Percentiles rank a stretch among this genome's conserved stretches.
Evolutionary conservation across 1,139 yeast genomes (phyloP).

Genomic region (Candida anutae): DNA sequence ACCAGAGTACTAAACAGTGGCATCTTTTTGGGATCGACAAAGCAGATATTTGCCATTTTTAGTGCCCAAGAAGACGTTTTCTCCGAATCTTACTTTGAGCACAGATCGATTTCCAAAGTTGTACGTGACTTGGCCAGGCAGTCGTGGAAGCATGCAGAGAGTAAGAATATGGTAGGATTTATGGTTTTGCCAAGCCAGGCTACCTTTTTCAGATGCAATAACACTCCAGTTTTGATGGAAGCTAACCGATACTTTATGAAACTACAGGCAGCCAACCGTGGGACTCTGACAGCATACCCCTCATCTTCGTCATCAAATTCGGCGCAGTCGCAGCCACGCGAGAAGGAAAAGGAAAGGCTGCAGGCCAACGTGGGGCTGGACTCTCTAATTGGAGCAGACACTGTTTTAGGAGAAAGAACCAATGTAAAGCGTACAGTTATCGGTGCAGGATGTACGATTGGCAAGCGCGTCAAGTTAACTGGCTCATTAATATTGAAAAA

Average conservation of each 20-base stretch:
- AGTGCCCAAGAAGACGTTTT: slow-evolving; percentile 24
- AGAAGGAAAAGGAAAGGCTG: slow-evolving; percentile 31
- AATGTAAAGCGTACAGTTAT: slow-evolving; percentile 77
- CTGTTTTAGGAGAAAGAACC: slow-evolving; percentile 65
- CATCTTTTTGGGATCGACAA: slow-evolving; percentile 63
- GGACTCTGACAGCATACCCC: too few relatives aligned
- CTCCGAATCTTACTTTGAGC: slow-evolving; percentile 29
- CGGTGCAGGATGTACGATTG: slow-evolving; percentile 70
- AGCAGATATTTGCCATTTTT: slow-evolving; percentile 36
- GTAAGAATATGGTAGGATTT: slow-evolving; percentile 57
- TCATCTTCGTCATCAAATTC: too few relatives aligned
- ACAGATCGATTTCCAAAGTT: slow-evolving; percentile 56
- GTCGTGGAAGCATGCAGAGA: slow-evolving; percentile 73
- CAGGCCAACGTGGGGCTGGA: slow-evolving; percentile 84
- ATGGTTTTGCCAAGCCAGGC: slow-evolving; percentile 58
- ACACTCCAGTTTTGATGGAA: slow-evolving; percentile 77
- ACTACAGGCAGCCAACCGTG: slow-evolving; percentile 28
- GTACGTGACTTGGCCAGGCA: slow-evolving; percentile 84
- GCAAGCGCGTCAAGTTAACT: slow-evolving; percentile 78
- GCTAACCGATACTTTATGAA: slow-evolving; percentile 79
- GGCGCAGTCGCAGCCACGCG: slow-evolving; percentile 14
- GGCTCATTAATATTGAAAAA: slow-evolving; percentile 76
- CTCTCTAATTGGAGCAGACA: slow-evolving; percentile 58
- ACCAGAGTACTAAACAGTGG: slow-evolving; percentile 69
- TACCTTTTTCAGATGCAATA: slow-evolving; percentile 69